Evolutionary conservation across 345 rosid species (phyloP).

Genomic region (Raphanus sativus): DNA sequence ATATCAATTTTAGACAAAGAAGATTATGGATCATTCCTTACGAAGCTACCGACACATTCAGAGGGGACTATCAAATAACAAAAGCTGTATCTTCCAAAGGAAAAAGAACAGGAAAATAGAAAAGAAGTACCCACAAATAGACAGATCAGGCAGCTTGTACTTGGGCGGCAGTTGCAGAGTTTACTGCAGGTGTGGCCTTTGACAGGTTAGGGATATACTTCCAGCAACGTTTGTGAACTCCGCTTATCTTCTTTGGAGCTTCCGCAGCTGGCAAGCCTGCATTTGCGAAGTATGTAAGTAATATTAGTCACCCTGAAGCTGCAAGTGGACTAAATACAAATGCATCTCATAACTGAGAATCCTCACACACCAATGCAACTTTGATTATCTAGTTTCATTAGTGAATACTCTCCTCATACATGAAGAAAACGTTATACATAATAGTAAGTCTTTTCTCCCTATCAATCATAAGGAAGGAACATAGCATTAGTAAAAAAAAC

Average conservation of each 20-base stretch:
- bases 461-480: no score
- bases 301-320: constrained; percentile 20
- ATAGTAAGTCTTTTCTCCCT: background rate
- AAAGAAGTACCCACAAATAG: constrained; percentile 19
- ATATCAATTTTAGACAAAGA: background rate
- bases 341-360: no score
- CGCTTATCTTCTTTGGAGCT: constrained; percentile 85
- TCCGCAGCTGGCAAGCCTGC: constrained; percentile 68
- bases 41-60: no score
- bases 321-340: background rate
- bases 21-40: constrained; percentile 3
- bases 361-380: constrained; percentile 5
- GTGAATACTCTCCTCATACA: background rate
- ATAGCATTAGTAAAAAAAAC: no score
- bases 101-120: no score
- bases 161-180: constrained; percentile 39
- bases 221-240: constrained; percentile 94
- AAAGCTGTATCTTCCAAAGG: no score
- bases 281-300: constrained; percentile 12
- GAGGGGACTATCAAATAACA: no score
- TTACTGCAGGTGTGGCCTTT: constrained; percentile 41
- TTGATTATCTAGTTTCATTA: background rate
- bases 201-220: constrained; percentile 63
- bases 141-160: constrained; percentile 54
- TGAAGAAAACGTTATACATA: background rate